Percentiles rank a stretch among this genome's conserved stretches.
Evolutionary conservation across 2,329 filamentous ascomycete species (phyloP).

Genomic region (Xylariaceae sp.): DNA sequence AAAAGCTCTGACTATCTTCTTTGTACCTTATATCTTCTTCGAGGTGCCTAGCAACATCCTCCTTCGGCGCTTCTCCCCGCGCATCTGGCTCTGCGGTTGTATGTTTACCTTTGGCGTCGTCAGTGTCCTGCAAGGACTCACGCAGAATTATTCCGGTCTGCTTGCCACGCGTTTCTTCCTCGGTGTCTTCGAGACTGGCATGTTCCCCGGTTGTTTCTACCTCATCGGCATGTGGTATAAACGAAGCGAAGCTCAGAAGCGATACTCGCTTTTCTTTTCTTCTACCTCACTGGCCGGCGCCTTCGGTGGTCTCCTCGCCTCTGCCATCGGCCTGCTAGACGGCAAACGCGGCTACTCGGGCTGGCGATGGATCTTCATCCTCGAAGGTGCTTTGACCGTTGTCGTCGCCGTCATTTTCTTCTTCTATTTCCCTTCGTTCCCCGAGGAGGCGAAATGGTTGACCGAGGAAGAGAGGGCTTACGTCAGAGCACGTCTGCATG

Average conservation of each 20-base stretch:
- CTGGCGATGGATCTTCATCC: slow-evolving; percentile 82
- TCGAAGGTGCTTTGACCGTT: slow-evolving; percentile 58
- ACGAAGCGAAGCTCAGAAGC: slow-evolving; percentile 80
- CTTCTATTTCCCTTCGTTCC: slow-evolving; percentile 71
- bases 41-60: slow-evolving; percentile 73
- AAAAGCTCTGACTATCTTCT: slow-evolving; percentile 68
- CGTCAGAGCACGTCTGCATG: slow-evolving; percentile 61
- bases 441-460: slow-evolving; percentile 71
- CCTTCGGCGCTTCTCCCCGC: slow-evolving; percentile 53
- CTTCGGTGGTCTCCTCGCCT: slow-evolving; percentile 81
- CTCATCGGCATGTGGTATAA: slow-evolving; percentile 83
- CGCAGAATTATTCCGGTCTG: slow-evolving; percentile 72
- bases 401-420: slow-evolving; percentile 50
- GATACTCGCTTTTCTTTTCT: slow-evolving; percentile 92
- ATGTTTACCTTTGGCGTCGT: slow-evolving; percentile 81
- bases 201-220: slow-evolving; percentile 56
- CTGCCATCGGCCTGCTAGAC: slow-evolving; percentile 86
- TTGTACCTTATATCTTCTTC: slow-evolving; percentile 69
- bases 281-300: slow-evolving; percentile 75
- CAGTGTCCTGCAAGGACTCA: slow-evolving; percentile 72
- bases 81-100: slow-evolving; percentile 62
- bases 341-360: slow-evolving; percentile 62
- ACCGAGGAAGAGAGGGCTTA: slow-evolving; percentile 64
- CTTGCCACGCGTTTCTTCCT: slow-evolving; percentile 82
- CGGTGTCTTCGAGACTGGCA: slow-evolving; percentile 70